phyloP scores from a whole-genome alignment of 2,329 filamentous ascomycete species.

The Dendryphion nanum region DNA sequence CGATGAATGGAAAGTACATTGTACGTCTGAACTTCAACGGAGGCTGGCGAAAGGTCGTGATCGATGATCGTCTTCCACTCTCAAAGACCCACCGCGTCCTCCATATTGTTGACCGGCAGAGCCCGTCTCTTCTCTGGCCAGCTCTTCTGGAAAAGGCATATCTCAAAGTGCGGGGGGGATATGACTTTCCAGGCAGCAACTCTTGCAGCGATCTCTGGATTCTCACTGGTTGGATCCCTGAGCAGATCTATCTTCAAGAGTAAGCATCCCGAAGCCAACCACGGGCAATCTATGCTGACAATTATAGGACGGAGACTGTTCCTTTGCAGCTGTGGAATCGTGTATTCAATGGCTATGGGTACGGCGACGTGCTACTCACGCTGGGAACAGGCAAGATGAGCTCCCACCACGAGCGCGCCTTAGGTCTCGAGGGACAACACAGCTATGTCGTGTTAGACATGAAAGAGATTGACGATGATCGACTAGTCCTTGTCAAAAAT shows the following conservation, averaged over 20 bases:
- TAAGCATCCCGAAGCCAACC: conserved; percentile 26
- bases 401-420: conserved; percentile 69
- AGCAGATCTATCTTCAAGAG: conserved; percentile 88
- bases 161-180: conserved; percentile 89
- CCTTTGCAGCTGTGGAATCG: conserved; percentile 74
- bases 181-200: conserved; percentile 97
- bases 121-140: conserved; percentile 83
- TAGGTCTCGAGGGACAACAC: conserved; percentile 85
- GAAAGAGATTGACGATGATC: conserved; percentile 60
- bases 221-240: conserved; percentile 92
- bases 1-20: conserved; percentile 83
- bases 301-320: conserved; percentile 69
- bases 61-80: conserved; percentile 83
- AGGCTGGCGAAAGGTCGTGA: conserved; percentile 78
- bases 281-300: conserved; percentile 10
- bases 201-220: conserved; percentile 94
- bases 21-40: conserved; percentile 96
- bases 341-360: conserved; percentile 70
- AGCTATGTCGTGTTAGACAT: conserved; percentile 91
- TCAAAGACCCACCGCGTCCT: conserved; percentile 74
- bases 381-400: conserved; percentile 85
- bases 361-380: conserved; percentile 81
- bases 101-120: conserved; percentile 82
- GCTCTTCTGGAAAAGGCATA: conserved; percentile 95
- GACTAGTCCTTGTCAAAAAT: conserved; percentile 84